Conservation (phyloP, 169 alveolate genomes). For the Neospora caninum region DNA sequence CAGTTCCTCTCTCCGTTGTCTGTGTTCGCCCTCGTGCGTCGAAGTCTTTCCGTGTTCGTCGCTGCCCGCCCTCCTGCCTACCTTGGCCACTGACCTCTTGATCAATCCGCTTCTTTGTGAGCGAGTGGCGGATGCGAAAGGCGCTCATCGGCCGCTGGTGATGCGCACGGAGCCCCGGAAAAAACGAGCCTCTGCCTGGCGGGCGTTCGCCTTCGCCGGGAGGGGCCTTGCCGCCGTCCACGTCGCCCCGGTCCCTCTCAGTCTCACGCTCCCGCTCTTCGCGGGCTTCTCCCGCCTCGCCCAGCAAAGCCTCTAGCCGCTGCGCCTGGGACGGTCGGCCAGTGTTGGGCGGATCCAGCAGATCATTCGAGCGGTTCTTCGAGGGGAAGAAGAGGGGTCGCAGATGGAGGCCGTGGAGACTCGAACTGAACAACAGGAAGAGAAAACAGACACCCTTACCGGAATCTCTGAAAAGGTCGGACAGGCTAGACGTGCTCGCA, state of each 20-base stretch:
- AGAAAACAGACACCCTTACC: background rate
- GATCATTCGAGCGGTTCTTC: background rate
- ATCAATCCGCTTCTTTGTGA: background rate
- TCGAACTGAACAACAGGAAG: background rate
- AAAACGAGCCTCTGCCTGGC: background rate
- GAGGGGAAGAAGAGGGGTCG: background rate
- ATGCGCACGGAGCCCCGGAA: slow-evolving; percentile 6
- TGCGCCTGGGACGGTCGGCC: background rate
- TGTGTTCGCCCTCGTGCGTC: too few relatives aligned
- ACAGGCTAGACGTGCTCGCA: too few relatives aligned
- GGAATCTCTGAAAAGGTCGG: too few relatives aligned
- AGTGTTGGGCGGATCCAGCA: background rate
- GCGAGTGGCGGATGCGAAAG: slow-evolving; percentile 7
- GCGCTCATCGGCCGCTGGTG: slow-evolving; percentile 6
- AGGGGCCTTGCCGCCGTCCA: background rate
- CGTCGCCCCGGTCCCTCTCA: background rate
- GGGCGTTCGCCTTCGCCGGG: background rate
- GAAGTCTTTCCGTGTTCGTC: too few relatives aligned
- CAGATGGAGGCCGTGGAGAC: background rate
- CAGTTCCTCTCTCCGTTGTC: too few relatives aligned
- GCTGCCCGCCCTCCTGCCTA: background rate
- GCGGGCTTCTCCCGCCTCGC: background rate
- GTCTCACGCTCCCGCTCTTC: background rate
- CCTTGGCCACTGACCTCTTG: slow-evolving; percentile 28
- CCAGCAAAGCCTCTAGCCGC: background rate